Evolutionary conservation across 1,284 basidiomycete species (phyloP), one percentile per base, ranked within the genome.

Genomic region (Trichosporon sp.): DNA sequence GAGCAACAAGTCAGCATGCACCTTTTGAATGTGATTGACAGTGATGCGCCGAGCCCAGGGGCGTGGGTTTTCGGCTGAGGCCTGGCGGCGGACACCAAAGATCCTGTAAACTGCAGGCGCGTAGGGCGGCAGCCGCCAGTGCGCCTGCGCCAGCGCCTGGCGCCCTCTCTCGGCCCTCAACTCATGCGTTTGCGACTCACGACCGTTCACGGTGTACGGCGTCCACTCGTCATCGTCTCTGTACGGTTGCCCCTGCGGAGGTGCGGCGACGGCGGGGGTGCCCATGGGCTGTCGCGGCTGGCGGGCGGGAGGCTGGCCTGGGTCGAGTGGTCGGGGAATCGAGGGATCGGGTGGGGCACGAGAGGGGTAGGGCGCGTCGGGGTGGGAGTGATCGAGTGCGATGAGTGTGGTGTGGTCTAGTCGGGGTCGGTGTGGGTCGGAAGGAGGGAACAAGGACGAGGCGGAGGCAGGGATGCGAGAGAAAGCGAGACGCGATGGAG

Each of bases 231-330:
- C 62, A 63, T 63, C 15, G 35, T 63, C 62, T 15, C 2, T 42
- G n/a, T 11, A 13, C 21, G 21, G 62, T 25, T 42, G 62, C 62
- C 27, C 56, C 27, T 60, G 56, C 56, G 56, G 44, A 51, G 44
- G 29, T 29, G 56, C 56, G n/a, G 56, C 56, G 29, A 60, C 27
- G 29, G 18, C 21, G 56, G 56, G 27, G 56, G 56, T 32, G 56
- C 56, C 56, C 56, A 60, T 60, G 56, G 56, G 56, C 56, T 60
- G 18, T 60, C 44, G 15, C 44, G 21, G 56, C 18, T 60, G 56
- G 29, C 56, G 27, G 56, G 29, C 6, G 27, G 27, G 25, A 11
- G 53, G 11, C 29, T 32, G 56, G 29, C 4, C 29, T 21, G 27
- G 15, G 13, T 58, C 56, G 56, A 29, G 27, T 5, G 27, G 3